phyloP scores from a whole-genome alignment of 495 filamentous ascomycete genomes.

The Neurospora sp. region DNA sequence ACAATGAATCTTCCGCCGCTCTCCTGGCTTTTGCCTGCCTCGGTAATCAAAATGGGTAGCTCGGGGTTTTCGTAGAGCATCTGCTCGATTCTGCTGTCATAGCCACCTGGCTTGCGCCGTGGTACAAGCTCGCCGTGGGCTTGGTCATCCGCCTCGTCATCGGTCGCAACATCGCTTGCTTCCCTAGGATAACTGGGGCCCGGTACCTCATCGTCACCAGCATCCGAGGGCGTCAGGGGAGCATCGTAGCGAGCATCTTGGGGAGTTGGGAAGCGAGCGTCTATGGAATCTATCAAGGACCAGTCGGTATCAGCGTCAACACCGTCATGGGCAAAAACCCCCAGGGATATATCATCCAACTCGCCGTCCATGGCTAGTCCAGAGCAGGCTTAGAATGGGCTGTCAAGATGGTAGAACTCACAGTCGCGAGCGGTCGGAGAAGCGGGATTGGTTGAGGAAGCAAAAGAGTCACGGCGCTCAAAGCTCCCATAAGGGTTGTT shows the following conservation, averaged over 20 bases:
- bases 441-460: conserved; percentile 58
- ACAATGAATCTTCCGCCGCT: conserved; percentile 84
- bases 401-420: conserved; percentile 18
- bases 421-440: conserved; percentile 47
- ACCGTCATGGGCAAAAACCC: conserved; percentile 12
- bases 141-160: conserved; percentile 49
- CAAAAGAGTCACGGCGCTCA: conserved; percentile 67
- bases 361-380: conserved; percentile 3
- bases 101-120: conserved; percentile 68
- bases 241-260: conserved; percentile 27
- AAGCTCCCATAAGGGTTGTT: conserved; percentile 90
- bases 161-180: conserved; percentile 24
- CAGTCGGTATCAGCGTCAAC: conserved; percentile 28
- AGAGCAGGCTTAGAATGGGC: not conserved
- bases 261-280: not conserved
- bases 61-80: conserved; percentile 92
- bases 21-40: conserved; percentile 92
- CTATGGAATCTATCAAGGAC: conserved; percentile 25
- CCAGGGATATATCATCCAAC: conserved; percentile 18
- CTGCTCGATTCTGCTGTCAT: conserved; percentile 92
- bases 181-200: conserved; percentile 19
- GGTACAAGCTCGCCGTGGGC: conserved; percentile 36
- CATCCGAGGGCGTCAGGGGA: conserved; percentile 34
- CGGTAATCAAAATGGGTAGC: conserved; percentile 76
- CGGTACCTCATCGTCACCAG: conserved; percentile 29